Base-by-base conservation (phyloP, 805 yeast species). In the Kluyveromyces wickerhamii region DNA sequence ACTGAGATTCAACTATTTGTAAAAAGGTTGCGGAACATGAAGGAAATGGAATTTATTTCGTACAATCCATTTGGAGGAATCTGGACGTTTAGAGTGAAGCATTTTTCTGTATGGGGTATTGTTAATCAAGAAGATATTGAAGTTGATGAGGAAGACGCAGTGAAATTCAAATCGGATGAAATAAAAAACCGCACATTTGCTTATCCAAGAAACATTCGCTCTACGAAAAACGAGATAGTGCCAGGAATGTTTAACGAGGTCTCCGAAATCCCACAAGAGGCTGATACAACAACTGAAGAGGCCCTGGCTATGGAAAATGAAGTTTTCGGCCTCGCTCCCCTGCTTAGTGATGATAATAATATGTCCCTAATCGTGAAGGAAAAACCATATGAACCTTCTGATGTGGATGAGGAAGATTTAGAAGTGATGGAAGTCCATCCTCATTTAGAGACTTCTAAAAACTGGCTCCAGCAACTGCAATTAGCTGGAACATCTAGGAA, bases 81-180 rank as follows among this genome's bases (percentile, higher is more conserved):
- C 4, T 87, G 88, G 86, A 76, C 79, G 1, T 87, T 85, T 59
- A 72, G 67, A 46, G 96, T 88, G 7, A 77, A 81, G 45, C 98
- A 92, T 62, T 92, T 92, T 51, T 86, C 95, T 62, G 74, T 83
- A 5, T 92, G 96, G 96, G 97, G 97, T 5, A 60, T 92, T 24
- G 69, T 79, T 12, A 82, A 77, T 43, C 85, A 79, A 17, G 76
- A 69, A 15, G 75, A 69, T 26, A 77, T 65, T 10, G 72, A 70
- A 24, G 66, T 73, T 27, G 86, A 76, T 43, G 67, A 63, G 8
- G 70, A 68, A 17, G 58, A 67, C 15, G 53, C 43, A 38, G 37
- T 57, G 42, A 29, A 49, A 22, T 45, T 23, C 37, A 45, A 16
- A 10, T 25, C 21, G 18, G 31, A 19, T 22, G 36, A 19, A 17